A percentile compares a stretch with the other conserved stretches of the same genome.
Conservation (phyloP, 805 yeast genomes). For the Middelhovenomyces tepae region DNA sequence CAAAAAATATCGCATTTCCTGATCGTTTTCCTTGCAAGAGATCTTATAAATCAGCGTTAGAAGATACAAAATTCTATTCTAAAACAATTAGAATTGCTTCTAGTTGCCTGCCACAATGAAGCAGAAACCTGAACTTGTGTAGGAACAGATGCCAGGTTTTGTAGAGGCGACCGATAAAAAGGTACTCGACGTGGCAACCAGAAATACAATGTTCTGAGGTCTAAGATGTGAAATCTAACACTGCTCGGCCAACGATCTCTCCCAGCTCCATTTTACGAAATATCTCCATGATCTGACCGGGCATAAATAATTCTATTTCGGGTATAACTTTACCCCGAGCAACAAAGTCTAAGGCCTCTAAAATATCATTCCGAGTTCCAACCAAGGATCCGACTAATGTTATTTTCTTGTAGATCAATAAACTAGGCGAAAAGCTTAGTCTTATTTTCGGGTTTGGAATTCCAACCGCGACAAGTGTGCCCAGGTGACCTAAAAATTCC, state of each 20-base stretch:
- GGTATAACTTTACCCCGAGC: conserved; percentile 16
- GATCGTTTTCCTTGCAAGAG: no score
- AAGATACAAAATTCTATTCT: no score
- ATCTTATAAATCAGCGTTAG: no score
- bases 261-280: conserved; percentile 15
- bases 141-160: no score
- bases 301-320: conserved; percentile 11
- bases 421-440: conserved; percentile 13
- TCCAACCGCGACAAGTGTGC: conserved; percentile 19
- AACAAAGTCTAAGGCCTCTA: conserved; percentile 20
- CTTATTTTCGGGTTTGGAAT: conserved; percentile 14
- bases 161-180: no score
- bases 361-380: conserved; percentile 20
- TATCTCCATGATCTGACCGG: conserved; percentile 11
- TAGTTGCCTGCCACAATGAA: no score
- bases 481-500: conserved; percentile 15
- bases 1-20: no score
- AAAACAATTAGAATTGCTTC: no score
- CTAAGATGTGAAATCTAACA: conserved; percentile 13
- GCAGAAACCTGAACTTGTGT: no score
- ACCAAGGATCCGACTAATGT: conserved; percentile 19
- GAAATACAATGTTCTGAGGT: no score
- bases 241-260: conserved; percentile 20
- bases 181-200: no score
- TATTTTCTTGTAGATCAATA: conserved; percentile 12